Conservation (phyloP, 805 yeast genomes). For the Saccharomyces eubayanus region DNA sequence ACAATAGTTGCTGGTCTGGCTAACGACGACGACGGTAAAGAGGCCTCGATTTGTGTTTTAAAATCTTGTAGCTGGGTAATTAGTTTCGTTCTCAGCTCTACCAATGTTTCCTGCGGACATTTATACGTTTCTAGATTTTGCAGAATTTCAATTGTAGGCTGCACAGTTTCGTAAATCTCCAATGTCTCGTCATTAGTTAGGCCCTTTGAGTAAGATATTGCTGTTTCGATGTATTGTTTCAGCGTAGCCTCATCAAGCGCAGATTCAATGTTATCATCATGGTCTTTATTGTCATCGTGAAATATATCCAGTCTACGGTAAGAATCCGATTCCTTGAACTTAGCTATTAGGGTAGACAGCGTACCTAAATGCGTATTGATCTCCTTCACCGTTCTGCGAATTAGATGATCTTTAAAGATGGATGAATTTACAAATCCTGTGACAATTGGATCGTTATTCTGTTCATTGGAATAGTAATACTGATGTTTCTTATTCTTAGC, state of each 20-base stretch:
- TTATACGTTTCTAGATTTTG: conserved; percentile 4
- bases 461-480: neutral
- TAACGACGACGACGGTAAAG: neutral
- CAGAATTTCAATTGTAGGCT: conserved; percentile 3
- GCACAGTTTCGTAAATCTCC: conserved; percentile 2
- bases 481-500: neutral
- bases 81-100: neutral
- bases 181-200: conserved; percentile 1
- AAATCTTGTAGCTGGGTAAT: conserved; percentile 3
- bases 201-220: conserved; percentile 9
- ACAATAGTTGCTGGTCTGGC: neutral
- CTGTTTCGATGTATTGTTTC: neutral
- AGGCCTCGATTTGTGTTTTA: conserved; percentile 1
- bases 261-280: neutral
- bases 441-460: conserved; percentile 5
- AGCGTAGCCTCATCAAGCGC: conserved; percentile 2
- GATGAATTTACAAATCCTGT: conserved; percentile 8
- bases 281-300: neutral
- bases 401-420: conserved; percentile 6
- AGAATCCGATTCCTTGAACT: neutral
- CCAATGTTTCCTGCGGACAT: conserved; percentile 1
- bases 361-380: conserved; percentile 5
- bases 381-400: conserved; percentile 6
- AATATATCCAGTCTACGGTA: neutral
- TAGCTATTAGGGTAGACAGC: conserved; percentile 1